Conservation (phyloP, 805 yeast genomes). For the Pichia ethanolica region DNA sequence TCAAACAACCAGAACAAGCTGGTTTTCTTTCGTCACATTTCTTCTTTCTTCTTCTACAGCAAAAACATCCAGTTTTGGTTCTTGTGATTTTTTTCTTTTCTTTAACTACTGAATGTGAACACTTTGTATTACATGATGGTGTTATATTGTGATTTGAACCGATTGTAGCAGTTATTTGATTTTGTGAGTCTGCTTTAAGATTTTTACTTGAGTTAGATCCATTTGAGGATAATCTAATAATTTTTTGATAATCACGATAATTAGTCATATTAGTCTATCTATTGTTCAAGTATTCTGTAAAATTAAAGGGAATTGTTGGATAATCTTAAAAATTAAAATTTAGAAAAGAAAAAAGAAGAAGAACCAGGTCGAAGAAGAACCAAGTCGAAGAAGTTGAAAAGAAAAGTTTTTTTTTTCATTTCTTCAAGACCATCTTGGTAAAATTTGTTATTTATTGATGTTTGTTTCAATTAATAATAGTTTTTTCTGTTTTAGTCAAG, state of each 20-base stretch:
- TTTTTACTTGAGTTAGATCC: not conserved
- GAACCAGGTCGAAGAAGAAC: no score
- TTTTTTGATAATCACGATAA: slow-evolving; percentile 28
- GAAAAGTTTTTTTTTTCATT: not conserved
- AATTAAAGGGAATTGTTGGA: not conserved
- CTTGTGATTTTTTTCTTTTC: slow-evolving; percentile 27
- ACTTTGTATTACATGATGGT: not conserved
- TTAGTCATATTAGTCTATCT: slow-evolving; percentile 16
- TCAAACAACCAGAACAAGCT: slow-evolving; percentile 29
- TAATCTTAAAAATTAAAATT: not conserved
- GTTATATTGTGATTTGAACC: no score
- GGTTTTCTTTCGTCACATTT: slow-evolving; percentile 32
- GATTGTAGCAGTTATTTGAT: not conserved
- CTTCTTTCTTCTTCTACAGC: slow-evolving; percentile 33
- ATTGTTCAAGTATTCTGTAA: not conserved
- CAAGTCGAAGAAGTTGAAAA: no score
- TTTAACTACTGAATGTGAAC: slow-evolving; percentile 1
- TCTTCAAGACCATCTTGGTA: not conserved
- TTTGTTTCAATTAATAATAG: no score
- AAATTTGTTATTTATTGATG: no score
- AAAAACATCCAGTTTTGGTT: slow-evolving; percentile 33
- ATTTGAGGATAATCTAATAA: slow-evolving; percentile 19
- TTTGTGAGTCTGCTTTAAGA: not conserved
- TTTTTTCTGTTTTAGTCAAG: no score
- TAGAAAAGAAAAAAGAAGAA: not conserved